Conservation (phyloP, 768 basidiomycete species). For the Antrodiella citrinella region DNA sequence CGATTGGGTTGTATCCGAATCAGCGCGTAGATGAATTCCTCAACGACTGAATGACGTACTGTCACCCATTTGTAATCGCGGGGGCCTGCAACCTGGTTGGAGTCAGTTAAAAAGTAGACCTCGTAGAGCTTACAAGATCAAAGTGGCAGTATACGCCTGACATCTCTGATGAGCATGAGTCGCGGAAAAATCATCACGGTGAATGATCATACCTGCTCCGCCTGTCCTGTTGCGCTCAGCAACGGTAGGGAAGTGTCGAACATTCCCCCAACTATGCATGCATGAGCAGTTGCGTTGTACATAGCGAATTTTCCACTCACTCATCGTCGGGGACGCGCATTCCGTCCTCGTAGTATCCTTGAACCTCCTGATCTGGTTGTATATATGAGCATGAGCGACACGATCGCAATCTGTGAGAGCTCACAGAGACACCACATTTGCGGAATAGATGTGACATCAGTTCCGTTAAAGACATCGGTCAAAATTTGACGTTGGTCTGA, state of each 20-base stretch:
- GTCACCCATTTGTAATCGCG: conserved; percentile 69
- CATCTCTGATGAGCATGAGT: not conserved
- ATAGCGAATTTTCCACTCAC: too few species aligned
- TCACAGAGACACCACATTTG: conserved; percentile 59
- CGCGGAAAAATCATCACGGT: not conserved
- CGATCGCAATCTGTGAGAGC: conserved; percentile 12
- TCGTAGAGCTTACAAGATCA: conserved; percentile 33
- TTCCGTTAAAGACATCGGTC: conserved; percentile 37
- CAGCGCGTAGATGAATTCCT: not conserved
- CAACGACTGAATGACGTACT: conserved; percentile 24
- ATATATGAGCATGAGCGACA: not conserved
- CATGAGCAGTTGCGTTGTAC: not conserved
- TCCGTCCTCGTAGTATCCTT: conserved; percentile 58
- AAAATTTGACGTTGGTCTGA: conserved; percentile 56
- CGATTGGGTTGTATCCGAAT: not conserved
- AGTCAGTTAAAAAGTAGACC: not conserved
- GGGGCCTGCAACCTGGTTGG: conserved; percentile 49
- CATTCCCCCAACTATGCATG: conserved; percentile 67
- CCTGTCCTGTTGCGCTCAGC: conserved; percentile 53
- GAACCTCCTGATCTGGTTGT: conserved; percentile 46
- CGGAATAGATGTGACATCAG: conserved; percentile 43
- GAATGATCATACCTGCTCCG: conserved; percentile 65
- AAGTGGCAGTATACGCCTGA: conserved; percentile 24
- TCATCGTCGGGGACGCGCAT: conserved; percentile 56
- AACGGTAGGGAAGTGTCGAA: conserved; percentile 49